phyloP scores from a whole-genome alignment of 768 basidiomycete species.

The Macrolepiota dolichaula region DNA sequence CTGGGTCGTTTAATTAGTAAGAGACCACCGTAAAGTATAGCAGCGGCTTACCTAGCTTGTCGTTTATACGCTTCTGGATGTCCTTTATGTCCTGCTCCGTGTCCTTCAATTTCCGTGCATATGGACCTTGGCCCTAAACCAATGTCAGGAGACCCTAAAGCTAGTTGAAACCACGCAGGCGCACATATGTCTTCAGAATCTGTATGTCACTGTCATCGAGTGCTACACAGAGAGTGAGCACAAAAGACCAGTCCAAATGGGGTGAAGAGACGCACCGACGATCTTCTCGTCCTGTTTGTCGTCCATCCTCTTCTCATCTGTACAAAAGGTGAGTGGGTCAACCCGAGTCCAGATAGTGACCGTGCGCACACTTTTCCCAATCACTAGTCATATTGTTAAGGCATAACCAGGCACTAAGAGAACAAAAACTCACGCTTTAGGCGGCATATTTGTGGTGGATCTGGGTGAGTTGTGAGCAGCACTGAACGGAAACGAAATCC shows the following conservation, averaged over 20 bases:
- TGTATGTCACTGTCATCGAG: slow-evolving; percentile 99
- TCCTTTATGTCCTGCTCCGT: slow-evolving; percentile 92
- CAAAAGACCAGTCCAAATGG: neutral
- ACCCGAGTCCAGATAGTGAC: neutral
- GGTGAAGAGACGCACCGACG: slow-evolving; percentile 48
- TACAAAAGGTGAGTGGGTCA: slow-evolving; percentile 5
- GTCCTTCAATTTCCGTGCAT: slow-evolving; percentile 83
- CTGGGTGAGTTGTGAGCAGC: slow-evolving; percentile 18
- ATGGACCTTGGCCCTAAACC: slow-evolving; percentile 93
- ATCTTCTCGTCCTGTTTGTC: slow-evolving; percentile 94
- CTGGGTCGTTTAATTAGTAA: slow-evolving; percentile 29
- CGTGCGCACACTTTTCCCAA: slow-evolving; percentile 94
- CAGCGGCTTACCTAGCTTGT: slow-evolving; percentile 77
- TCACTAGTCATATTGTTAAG: slow-evolving; percentile 49
- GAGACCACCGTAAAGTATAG: neutral
- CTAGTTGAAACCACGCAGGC: slow-evolving; percentile 18
- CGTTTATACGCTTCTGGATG: slow-evolving; percentile 95
- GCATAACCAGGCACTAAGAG: slow-evolving; percentile 11
- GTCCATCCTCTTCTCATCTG: slow-evolving; percentile 84
- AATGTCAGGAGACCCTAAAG: slow-evolving; percentile 6
- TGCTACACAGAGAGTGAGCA: slow-evolving; percentile 41
- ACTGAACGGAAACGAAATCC: slow-evolving; percentile 1
- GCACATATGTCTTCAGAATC: slow-evolving; percentile 96
- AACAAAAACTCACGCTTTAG: slow-evolving; percentile 79
- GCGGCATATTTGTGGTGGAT: slow-evolving; percentile 64